These are phyloP conservation scores for Articulospora tetracladia DNA, from an alignment of 495 filamentous ascomycete species.

Conservation along the genomic window DNA sequence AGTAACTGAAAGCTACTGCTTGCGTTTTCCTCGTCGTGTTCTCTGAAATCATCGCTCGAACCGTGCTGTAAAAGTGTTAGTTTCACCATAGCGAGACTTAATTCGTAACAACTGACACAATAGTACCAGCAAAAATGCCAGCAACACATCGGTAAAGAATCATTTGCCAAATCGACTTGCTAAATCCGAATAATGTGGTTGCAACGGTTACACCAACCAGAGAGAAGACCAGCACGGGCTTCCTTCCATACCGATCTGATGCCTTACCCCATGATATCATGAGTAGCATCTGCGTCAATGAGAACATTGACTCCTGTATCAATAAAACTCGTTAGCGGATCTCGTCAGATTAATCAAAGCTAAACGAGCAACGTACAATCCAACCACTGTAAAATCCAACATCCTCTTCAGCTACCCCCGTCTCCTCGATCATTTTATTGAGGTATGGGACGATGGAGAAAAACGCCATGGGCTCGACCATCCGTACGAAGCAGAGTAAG, in stretches of 20 bases:
- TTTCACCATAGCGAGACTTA: not conserved
- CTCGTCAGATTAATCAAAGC: not conserved
- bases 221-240: constrained; percentile 61
- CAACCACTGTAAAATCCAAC: constrained; percentile 70
- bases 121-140: constrained; percentile 64
- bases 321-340: not conserved
- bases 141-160: constrained; percentile 59
- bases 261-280: constrained; percentile 53
- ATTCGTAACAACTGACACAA: constrained; percentile 45
- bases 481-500: constrained; percentile 60
- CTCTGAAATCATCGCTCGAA: constrained; percentile 69
- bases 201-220: constrained; percentile 53
- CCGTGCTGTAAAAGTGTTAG: constrained; percentile 33
- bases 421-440: constrained; percentile 63
- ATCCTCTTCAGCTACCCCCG: constrained; percentile 51
- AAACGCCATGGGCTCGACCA: constrained; percentile 67
- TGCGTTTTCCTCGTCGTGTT: constrained; percentile 61
- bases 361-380: constrained; percentile 38
- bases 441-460: constrained; percentile 75
- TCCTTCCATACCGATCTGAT: constrained; percentile 61
- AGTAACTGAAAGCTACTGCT: constrained; percentile 67
- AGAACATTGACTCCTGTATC: constrained; percentile 59
- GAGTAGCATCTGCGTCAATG: constrained; percentile 52
- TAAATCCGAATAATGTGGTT: constrained; percentile 59
- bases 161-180: constrained; percentile 60